Base-by-base conservation (phyloP, 495 filamentous ascomycete genomes). In the Penicillium mononematosum region DNA sequence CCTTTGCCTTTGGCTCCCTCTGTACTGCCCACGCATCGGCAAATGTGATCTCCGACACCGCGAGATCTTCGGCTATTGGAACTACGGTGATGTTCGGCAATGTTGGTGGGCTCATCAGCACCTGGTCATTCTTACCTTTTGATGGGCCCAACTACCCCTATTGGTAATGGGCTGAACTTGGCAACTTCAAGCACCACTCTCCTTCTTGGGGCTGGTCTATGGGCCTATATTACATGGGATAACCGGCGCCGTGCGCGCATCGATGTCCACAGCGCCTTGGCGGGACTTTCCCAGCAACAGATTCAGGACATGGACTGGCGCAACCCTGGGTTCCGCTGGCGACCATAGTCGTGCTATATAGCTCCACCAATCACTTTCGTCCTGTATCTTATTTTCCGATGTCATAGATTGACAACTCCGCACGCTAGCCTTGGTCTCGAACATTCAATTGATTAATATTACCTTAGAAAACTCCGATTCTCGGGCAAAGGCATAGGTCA, bases 121-220 rank as follows among this genome's bases (percentile, higher is more conserved):
- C 86, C 14, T 90, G 88, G 88, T 76, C 74, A 4, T 91, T 88
- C 66, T 64, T 90, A 38, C 78, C 82, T 0, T 82, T 65, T 42
- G 87, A 90, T 65, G 80, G 64, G 0, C 88, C 88, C 5, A 73
- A 89, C 53, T 91, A 88, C 67, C 84, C 84, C 73, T 51, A 88
- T 89, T 58, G 88, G 88, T 1, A 89, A 91, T 68, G 87, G 87
- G 0, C 66, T 91, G 36, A 90, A 90, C 63, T 68, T 90, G n/a
- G 87, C 85, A 0, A 83, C 85, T 0, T 67, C 77, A 3, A 72
- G 71, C n/a, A 69, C 71, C 20, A 81, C 78, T 9, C 63, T 89
- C 6, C 9, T 89, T 14, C 14, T 83, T 4, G 62, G 73, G 10
- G 74, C 77, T 2, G 42, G 50, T 0, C 59, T 83, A 45, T 70